Conservation (phyloP, 345 rosid genomes). For the Chamaenerion angustifolium region DNA sequence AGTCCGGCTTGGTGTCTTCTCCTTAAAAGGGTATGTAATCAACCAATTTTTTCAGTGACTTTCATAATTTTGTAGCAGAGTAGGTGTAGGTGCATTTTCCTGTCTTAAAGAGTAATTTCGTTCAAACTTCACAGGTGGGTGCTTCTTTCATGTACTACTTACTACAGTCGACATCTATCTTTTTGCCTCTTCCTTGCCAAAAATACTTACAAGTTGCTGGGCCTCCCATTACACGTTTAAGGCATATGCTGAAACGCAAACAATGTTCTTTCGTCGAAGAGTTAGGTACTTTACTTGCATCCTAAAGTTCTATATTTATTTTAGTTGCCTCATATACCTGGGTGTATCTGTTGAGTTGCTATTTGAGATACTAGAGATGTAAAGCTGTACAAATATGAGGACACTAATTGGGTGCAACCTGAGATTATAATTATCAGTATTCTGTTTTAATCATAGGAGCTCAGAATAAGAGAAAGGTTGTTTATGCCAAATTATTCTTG, state of each 20-base stretch:
- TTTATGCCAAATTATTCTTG: constrained; percentile 4
- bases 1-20: constrained; percentile 57
- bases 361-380: no score
- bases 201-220: constrained; percentile 70
- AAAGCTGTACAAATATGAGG: constrained; percentile 1
- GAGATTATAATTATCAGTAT: neutral
- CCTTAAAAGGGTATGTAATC: constrained; percentile 38
- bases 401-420: neutral
- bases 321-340: neutral
- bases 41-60: no score
- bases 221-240: constrained; percentile 18
- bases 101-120: neutral
- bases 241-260: constrained; percentile 12
- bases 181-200: constrained; percentile 33
- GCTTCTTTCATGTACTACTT: constrained; percentile 51
- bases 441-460: constrained; percentile 13
- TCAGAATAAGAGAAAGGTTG: constrained; percentile 20
- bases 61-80: no score
- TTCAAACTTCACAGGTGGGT: constrained; percentile 39
- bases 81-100: no score
- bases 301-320: neutral
- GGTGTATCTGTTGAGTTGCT: no score
- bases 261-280: constrained; percentile 9
- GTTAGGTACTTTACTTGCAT: constrained; percentile 8
- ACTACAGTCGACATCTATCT: constrained; percentile 41